phyloP scores from a whole-genome alignment of 176 grass and related monocot genomes.

The Aegilops speltoides region DNA sequence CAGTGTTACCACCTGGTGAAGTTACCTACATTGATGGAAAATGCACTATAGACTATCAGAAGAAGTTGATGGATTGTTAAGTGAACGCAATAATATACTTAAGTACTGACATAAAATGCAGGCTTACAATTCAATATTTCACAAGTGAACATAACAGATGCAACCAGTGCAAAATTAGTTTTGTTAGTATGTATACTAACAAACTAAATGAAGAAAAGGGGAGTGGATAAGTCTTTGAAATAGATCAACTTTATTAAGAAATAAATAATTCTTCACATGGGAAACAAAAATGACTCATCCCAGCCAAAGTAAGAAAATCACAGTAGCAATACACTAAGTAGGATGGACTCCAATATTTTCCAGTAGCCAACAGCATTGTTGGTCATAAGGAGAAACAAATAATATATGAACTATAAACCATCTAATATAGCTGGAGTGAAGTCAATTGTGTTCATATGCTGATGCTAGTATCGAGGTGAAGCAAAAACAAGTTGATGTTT shows the following conservation, averaged over 20 bases:
- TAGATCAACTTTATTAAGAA: not conserved
- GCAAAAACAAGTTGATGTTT: not conserved
- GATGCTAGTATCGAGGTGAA: not conserved
- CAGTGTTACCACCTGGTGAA: conserved; percentile 81
- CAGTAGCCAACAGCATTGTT: conserved; percentile 13
- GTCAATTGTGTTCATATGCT: not conserved
- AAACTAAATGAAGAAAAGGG: not conserved
- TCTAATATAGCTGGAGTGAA: not conserved
- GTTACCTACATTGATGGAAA: conserved; percentile 50
- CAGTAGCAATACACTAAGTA: not conserved
- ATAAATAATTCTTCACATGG: not conserved
- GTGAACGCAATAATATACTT: not conserved
- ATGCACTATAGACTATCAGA: not conserved
- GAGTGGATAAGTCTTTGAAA: not conserved
- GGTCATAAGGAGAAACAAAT: not conserved
- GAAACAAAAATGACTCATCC: not conserved
- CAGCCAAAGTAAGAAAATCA: not conserved
- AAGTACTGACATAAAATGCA: not conserved
- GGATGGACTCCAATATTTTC: not conserved
- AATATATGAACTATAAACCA: conserved; percentile 10
- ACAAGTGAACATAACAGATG: not conserved
- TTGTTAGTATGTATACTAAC: not conserved
- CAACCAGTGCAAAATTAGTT: not conserved
- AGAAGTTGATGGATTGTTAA: not conserved
- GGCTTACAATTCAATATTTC: not conserved